phyloP scores from a whole-genome alignment of 192 early-diverging fungal genomes.

The Geranomyces variabilis region DNA sequence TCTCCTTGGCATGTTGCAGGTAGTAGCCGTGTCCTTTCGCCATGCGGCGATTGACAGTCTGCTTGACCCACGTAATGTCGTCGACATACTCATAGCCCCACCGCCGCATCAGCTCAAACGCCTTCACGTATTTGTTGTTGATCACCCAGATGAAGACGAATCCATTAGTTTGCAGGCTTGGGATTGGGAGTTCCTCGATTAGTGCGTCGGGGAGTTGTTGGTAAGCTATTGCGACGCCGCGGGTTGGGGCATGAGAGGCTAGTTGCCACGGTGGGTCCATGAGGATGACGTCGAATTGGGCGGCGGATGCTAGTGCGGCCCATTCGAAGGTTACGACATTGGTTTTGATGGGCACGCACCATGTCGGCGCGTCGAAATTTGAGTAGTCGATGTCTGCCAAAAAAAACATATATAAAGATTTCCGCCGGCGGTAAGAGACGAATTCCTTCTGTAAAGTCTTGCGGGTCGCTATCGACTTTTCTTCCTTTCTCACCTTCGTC shows the following conservation, averaged over 20 bases:
- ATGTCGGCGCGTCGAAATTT: constrained; percentile 87
- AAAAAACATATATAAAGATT: neutral
- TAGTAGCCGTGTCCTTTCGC: constrained; percentile 98
- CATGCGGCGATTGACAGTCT: constrained; percentile 94
- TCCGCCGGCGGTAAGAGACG: too few species aligned
- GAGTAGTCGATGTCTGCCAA: constrained; percentile 56
- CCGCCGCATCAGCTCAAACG: constrained; percentile 91
- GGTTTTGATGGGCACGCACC: constrained; percentile 94
- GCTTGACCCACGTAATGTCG: constrained; percentile 97
- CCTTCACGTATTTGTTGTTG: constrained; percentile 96
- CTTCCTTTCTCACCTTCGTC: constrained; percentile 19
- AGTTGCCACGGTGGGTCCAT: constrained; percentile 99
- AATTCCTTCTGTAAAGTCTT: too few species aligned
- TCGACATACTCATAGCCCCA: constrained; percentile 96
- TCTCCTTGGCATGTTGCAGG: constrained; percentile 96
- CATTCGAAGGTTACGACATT: constrained; percentile 97
- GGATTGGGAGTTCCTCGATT: constrained; percentile 89
- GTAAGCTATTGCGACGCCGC: constrained; percentile 93
- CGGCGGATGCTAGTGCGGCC: constrained; percentile 76
- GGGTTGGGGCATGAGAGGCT: constrained; percentile 87
- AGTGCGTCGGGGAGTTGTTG: constrained; percentile 93
- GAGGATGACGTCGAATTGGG: constrained; percentile 91
- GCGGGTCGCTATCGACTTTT: neutral
- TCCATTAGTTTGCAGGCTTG: constrained; percentile 81
- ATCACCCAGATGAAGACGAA: constrained; percentile 99